These are phyloP conservation scores for Curvularia hawaiiensis DNA, from an alignment of 2,329 filamentous ascomycete species.

Conservation along the genomic window DNA sequence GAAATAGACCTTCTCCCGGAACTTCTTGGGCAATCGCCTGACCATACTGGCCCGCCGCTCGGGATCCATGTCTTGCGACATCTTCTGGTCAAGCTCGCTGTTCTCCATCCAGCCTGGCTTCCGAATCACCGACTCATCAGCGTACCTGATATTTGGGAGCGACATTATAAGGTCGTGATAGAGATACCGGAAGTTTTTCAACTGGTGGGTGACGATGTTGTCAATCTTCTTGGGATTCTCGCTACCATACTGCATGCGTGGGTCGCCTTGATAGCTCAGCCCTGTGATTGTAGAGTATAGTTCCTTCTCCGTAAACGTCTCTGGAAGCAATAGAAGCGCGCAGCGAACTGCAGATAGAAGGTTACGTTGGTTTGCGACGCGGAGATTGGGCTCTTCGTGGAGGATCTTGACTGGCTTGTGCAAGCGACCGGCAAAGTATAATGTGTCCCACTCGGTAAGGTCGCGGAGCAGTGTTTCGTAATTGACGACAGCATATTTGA, in stretches of 20 bases:
- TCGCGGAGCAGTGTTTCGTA: conserved; percentile 87
- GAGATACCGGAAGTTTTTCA: conserved; percentile 86
- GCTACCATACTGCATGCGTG: conserved; percentile 88
- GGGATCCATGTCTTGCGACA: conserved; percentile 92
- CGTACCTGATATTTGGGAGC: conserved; percentile 84
- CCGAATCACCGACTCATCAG: conserved; percentile 63
- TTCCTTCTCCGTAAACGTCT: conserved; percentile 82
- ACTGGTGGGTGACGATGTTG: conserved; percentile 92
- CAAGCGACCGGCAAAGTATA: conserved; percentile 94
- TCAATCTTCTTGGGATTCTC: conserved; percentile 91
- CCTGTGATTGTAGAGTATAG: conserved; percentile 91
- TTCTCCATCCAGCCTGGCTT: conserved; percentile 68
- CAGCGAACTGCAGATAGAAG: conserved; percentile 89
- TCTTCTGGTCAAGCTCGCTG: conserved; percentile 60
- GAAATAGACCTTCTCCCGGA: conserved; percentile 90
- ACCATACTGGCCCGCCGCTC: conserved; percentile 95
- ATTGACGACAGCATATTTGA: conserved; percentile 98
- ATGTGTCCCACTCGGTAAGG: conserved; percentile 86
- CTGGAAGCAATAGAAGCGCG: conserved; percentile 83
- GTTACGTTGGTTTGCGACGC: conserved; percentile 95
- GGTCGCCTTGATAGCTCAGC: conserved; percentile 93
- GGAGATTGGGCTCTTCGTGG: conserved; percentile 88
- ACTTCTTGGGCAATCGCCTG: conserved; percentile 81
- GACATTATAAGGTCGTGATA: conserved; percentile 90
- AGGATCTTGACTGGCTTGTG: conserved; percentile 99